These are phyloP conservation scores for Boletus smithii DNA, from an alignment of 1,284 basidiomycete species.

Conservation along the genomic window DNA sequence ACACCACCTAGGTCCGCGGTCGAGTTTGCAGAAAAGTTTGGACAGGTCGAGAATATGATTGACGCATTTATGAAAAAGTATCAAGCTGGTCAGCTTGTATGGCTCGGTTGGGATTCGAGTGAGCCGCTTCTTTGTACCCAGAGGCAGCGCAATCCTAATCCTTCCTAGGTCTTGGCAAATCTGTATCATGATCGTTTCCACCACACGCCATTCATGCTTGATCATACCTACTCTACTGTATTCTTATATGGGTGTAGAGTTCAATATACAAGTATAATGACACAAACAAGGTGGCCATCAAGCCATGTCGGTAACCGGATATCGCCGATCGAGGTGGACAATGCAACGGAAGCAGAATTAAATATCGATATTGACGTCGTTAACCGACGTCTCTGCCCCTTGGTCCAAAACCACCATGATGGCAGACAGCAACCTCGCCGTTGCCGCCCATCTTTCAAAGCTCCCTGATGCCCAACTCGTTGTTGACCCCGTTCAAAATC, in stretches of 20 bases:
- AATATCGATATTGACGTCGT: conserved; percentile 1
- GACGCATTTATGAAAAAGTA: conserved; percentile 20
- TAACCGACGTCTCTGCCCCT: conserved; percentile 8
- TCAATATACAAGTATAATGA: conserved; percentile 20
- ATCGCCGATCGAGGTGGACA: conserved; percentile 21
- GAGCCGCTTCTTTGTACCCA: neutral
- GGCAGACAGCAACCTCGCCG: conserved; percentile 22
- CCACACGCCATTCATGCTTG: neutral
- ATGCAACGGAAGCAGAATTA: conserved; percentile 18
- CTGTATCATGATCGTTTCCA: conserved; percentile 9
- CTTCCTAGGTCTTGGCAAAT: conserved; percentile 4
- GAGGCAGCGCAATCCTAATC: conserved; percentile 1
- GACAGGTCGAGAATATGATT: conserved; percentile 22
- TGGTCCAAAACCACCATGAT: conserved; percentile 18
- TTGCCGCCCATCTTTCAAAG: conserved; percentile 3
- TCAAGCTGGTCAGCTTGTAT: conserved; percentile 19
- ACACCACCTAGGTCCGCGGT: conserved; percentile 18
- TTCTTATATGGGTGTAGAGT: conserved; percentile 2
- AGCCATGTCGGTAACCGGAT: conserved; percentile 16
- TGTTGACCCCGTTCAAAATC: too few species aligned
- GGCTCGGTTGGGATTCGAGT: conserved; percentile 31
- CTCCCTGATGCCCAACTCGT: conserved; percentile 10
- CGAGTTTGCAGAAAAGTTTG: conserved; percentile 25
- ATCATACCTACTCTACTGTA: conserved; percentile 16
- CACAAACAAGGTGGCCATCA: conserved; percentile 16